Evolutionary conservation across 352 stramenopile genomes (phyloP).

Genomic region (Phytophthora meadii): DNA sequence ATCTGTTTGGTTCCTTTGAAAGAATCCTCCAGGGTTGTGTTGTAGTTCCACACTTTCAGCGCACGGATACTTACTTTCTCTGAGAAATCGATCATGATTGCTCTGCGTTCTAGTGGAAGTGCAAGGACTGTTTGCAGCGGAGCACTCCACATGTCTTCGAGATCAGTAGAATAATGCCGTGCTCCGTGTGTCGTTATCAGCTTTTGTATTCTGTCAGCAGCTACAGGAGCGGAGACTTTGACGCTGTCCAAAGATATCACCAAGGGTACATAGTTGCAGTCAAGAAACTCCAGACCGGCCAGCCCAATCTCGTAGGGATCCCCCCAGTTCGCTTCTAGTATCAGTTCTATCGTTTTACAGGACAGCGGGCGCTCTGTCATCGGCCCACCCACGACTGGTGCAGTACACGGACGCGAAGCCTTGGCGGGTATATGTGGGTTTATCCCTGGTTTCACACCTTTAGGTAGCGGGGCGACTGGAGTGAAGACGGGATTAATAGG

Average conservation of each 20-base stretch:
- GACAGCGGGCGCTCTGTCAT: slow-evolving; percentile 50
- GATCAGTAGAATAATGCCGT: slow-evolving; percentile 54
- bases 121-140: slow-evolving; percentile 47
- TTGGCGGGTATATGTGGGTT: slow-evolving; percentile 37
- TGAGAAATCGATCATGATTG: slow-evolving; percentile 60
- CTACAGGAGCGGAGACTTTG: slow-evolving; percentile 45
- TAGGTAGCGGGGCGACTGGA: slow-evolving; percentile 51
- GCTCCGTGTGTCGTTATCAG: slow-evolving; percentile 52
- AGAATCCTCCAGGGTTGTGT: slow-evolving; percentile 76
- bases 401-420: slow-evolving; percentile 58
- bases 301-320: slow-evolving; percentile 75
- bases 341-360: slow-evolving; percentile 58
- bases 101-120: slow-evolving; percentile 44
- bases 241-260: slow-evolving; percentile 34
- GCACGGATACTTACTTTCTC: slow-evolving; percentile 52
- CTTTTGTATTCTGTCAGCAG: slow-evolving; percentile 36
- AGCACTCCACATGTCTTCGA: slow-evolving; percentile 71
- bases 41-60: slow-evolving; percentile 85
- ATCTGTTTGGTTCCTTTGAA: slow-evolving; percentile 80
- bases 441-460: slow-evolving; percentile 45
- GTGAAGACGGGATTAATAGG: slow-evolving; percentile 22
- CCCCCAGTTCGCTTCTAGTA: slow-evolving; percentile 75
- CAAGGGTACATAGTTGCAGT: slow-evolving; percentile 59
- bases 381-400: slow-evolving; percentile 57
- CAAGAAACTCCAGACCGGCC: slow-evolving; percentile 66